Conservation (phyloP, 2,329 filamentous ascomycete genomes). For the Fusarium incarnatum region DNA sequence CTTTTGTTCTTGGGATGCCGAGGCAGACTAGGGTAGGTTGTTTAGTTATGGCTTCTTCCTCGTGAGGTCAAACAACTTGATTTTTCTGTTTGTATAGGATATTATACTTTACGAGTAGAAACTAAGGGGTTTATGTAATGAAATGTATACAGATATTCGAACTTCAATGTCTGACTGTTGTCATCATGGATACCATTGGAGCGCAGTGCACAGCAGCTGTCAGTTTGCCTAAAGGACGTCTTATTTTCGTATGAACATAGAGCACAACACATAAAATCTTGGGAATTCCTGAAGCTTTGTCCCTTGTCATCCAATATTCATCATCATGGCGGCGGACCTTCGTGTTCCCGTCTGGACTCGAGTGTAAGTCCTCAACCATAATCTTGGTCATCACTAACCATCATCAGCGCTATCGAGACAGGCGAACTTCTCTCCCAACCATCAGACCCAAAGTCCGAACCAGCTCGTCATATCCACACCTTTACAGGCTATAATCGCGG, state of each 20-base stretch:
- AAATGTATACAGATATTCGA: background rate
- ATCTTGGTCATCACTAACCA: background rate
- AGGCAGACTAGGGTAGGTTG: background rate
- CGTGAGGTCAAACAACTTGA: background rate
- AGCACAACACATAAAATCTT: background rate
- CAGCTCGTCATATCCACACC: background rate
- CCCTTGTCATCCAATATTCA: background rate
- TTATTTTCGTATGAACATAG: background rate
- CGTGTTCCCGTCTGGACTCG: background rate
- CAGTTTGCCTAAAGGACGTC: background rate
- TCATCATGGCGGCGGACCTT: background rate
- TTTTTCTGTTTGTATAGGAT: background rate
- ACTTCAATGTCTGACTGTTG: background rate
- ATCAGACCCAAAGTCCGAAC: background rate
- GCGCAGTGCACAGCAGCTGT: background rate
- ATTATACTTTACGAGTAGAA: background rate
- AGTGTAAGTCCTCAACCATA: background rate
- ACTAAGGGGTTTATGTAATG: too few species aligned
- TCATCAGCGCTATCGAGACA: background rate
- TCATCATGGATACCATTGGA: too few species aligned
- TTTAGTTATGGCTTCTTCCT: background rate
- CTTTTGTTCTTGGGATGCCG: background rate
- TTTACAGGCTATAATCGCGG: background rate
- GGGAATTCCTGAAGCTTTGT: background rate
- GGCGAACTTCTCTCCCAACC: background rate